A percentile compares a stretch with the other conserved stretches of the same genome.
Conservation (phyloP, 768 basidiomycete species). For the Suillus discolor region DNA sequence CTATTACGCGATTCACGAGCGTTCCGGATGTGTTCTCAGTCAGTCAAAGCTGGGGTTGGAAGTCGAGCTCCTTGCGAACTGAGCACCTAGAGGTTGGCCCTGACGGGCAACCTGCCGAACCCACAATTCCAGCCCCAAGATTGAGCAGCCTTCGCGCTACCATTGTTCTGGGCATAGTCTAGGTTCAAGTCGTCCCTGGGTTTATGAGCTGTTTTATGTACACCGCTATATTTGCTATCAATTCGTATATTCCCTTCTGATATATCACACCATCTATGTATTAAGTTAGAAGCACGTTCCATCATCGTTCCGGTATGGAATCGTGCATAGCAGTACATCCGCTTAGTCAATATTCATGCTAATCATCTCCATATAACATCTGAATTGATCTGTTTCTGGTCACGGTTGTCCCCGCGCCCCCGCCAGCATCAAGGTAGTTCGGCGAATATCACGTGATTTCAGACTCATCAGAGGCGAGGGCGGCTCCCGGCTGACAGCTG, state of each 20-base stretch:
- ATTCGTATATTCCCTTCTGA: not conserved
- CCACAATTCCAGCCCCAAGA: conserved; percentile 31
- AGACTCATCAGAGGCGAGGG: not conserved
- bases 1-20: conserved; percentile 82
- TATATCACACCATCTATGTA: not conserved
- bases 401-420: not conserved
- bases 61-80: conserved; percentile 56
- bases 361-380: not conserved
- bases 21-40: conserved; percentile 84
- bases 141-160: conserved; percentile 77
- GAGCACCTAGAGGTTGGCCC: conserved; percentile 48
- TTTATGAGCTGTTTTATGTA: not conserved
- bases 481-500: not conserved
- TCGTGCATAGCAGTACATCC: not conserved
- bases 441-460: not conserved
- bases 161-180: conserved; percentile 78
- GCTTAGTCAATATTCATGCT: not conserved
- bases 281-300: not conserved
- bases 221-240: conserved; percentile 4
- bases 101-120: conserved; percentile 33
- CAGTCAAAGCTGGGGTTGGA: conserved; percentile 95
- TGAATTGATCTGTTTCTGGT: not conserved
- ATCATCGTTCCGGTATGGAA: not conserved
- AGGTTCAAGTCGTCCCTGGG: conserved; percentile 6
- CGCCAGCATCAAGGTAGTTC: not conserved